phyloP scores from a whole-genome alignment of 768 basidiomycete genomes.

The Pulveroboletus ravenelii region DNA sequence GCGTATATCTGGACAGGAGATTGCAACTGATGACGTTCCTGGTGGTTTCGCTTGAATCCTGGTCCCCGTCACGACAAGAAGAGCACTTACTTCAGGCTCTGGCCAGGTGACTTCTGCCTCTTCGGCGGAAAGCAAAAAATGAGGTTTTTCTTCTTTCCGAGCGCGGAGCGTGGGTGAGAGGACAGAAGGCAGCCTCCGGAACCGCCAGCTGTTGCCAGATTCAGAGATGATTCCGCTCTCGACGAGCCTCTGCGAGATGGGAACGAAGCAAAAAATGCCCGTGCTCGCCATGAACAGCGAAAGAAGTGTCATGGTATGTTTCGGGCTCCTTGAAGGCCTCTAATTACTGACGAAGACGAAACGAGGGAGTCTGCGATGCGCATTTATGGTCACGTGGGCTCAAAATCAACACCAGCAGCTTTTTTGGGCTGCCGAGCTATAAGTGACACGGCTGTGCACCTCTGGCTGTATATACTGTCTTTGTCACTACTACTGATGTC shows the following conservation, averaged over 20 bases:
- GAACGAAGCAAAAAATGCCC: constrained; percentile 24
- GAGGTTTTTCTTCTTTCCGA: not conserved
- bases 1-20: not conserved
- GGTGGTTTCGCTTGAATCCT: not conserved
- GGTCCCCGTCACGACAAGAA: not conserved
- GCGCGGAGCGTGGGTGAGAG: not conserved
- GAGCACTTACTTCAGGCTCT: constrained; percentile 5
- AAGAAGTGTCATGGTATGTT: constrained; percentile 17
- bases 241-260: constrained; percentile 23
- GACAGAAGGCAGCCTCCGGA: not conserved
- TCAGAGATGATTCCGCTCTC: constrained; percentile 18
- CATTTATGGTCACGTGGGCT: constrained; percentile 15
- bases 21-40: not conserved
- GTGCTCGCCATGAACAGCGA: constrained; percentile 22
- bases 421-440: too few species aligned
- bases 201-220: constrained; percentile 5
- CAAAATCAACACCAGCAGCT: constrained; percentile 14
- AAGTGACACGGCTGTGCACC: too few species aligned
- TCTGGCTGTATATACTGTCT: too few species aligned
- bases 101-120: not conserved
- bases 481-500: constrained; percentile 32
- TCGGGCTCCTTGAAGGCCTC: not conserved
- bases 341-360: not conserved
- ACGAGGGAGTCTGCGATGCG: constrained; percentile 1
- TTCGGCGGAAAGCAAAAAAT: not conserved